Conservation (phyloP, 768 basidiomycete genomes). For the Boletellus ananiceps region DNA sequence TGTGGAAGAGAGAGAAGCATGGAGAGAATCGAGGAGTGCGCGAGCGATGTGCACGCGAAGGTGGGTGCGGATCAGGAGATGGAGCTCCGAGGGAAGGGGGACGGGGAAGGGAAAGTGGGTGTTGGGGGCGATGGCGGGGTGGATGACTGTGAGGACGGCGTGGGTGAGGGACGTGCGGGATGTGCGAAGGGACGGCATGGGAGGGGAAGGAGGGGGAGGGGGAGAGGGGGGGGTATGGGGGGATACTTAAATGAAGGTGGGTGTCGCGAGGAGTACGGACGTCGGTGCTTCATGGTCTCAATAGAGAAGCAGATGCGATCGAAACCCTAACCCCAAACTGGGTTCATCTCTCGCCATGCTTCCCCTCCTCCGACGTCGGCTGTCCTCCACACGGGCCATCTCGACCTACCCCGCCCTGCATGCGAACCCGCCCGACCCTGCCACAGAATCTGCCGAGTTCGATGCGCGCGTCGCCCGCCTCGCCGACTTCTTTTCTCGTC, state of each 20-base stretch:
- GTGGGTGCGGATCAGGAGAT: slow-evolving; percentile 46
- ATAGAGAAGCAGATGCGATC: slow-evolving; percentile 14
- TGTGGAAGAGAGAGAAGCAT: slow-evolving; percentile 33
- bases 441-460: slow-evolving; percentile 57
- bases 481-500: slow-evolving; percentile 66
- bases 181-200: slow-evolving; percentile 28
- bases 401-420: slow-evolving; percentile 43
- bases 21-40: slow-evolving; percentile 40
- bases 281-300: not conserved
- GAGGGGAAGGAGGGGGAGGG: not conserved
- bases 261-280: slow-evolving; percentile 24
- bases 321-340: slow-evolving; percentile 34
- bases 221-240: not conserved
- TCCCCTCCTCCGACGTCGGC: slow-evolving; percentile 11
- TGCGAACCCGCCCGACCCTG: slow-evolving; percentile 51
- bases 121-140: slow-evolving; percentile 39
- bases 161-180: slow-evolving; percentile 48
- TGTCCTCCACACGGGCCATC: slow-evolving; percentile 34
- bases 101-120: slow-evolving; percentile 19
- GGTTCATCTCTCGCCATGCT: slow-evolving; percentile 34
- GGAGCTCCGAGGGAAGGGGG: slow-evolving; percentile 47
- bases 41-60: slow-evolving; percentile 42
- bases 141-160: slow-evolving; percentile 46
- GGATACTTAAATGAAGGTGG: slow-evolving; percentile 13
- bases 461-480: slow-evolving; percentile 58